These are phyloP conservation scores for Helminthosporium solani DNA, from an alignment of 2,329 filamentous ascomycete genomes.

Conservation along the genomic window DNA sequence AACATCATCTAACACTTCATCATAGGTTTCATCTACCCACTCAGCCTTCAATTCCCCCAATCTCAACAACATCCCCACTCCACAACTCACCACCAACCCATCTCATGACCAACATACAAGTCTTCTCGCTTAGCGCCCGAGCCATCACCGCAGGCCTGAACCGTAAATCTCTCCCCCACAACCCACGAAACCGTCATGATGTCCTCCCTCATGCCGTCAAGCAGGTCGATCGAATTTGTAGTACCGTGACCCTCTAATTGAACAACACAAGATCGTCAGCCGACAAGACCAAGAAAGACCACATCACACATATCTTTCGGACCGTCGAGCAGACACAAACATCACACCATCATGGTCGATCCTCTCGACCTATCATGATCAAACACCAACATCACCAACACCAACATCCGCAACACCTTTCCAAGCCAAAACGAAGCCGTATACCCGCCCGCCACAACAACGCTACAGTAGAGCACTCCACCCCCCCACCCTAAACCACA, in stretches of 20 bases:
- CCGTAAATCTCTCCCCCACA: slow-evolving; percentile 39
- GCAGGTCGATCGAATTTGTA: slow-evolving; percentile 24
- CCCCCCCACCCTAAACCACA: too few relatives aligned
- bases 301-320: slow-evolving; percentile 42
- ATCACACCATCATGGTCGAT: too few relatives aligned
- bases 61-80: slow-evolving; percentile 5
- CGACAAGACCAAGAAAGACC: slow-evolving; percentile 41
- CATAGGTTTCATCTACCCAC: not conserved
- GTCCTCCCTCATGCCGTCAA: slow-evolving; percentile 29
- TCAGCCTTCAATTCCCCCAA: slow-evolving; percentile 4
- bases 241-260: slow-evolving; percentile 35
- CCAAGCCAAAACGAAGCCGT: too few relatives aligned
- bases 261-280: slow-evolving; percentile 40
- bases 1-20: not conserved
- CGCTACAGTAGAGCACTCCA: too few relatives aligned
- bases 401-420: too few relatives aligned
- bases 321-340: slow-evolving; percentile 45
- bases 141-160: slow-evolving; percentile 37
- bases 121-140: slow-evolving; percentile 30
- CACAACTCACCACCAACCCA: slow-evolving; percentile 32
- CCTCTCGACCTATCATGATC: too few relatives aligned
- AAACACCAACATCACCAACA: too few relatives aligned
- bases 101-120: slow-evolving; percentile 36
- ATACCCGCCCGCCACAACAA: too few relatives aligned
- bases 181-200: slow-evolving; percentile 44